Evolutionary conservation across 345 rosid species (phyloP), one percentile per base, ranked within the genome.

Genomic region (Melastoma malabathricum): DNA sequence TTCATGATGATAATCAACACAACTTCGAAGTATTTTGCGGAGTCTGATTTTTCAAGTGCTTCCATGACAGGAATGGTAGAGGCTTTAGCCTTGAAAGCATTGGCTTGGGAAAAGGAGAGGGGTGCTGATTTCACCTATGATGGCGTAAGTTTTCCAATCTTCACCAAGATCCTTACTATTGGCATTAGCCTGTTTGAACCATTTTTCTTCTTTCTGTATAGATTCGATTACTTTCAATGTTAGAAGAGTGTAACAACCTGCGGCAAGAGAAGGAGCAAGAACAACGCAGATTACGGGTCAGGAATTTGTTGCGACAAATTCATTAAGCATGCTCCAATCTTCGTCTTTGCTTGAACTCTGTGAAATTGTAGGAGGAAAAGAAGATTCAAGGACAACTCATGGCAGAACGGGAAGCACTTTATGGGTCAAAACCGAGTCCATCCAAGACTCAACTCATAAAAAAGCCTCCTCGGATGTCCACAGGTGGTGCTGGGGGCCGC

Each of bases 241-340:
- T 93, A 56, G 95, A 88, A 63, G 92, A 93, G 53, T 81, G 88
- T 59, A 78, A 61, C 47, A 64, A 83, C 51, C 66, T 82, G 43
- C 72, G 92, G 44, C 77, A 93, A 46, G 99, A 93, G 78, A 93
- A 83, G 71, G 99, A 93, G 65, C 85, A 93, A 80, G 97, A 93
- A 66, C 84, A 67, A 38, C 83, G 92, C 61, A 74, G 97, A 57
- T 80, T 79, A 61, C 69, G 96, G 62, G 97, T 93, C 85, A 25
- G 59, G 10, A 54, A 19, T 14, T 53, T 5, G 5, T 46, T 55
- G 48, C 13, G 15, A 15, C 17, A n/a, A 9, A 51, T 34, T 16
- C 8, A 15, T 51, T 2, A 34, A 12, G 4, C 41, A 34, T 8
- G 41, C 41, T 0, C 12, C 41, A 34, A 22, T 34, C 12, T 34